phyloP scores from a whole-genome alignment of 2,329 filamentous ascomycete species.

The Lojkania enalia region DNA sequence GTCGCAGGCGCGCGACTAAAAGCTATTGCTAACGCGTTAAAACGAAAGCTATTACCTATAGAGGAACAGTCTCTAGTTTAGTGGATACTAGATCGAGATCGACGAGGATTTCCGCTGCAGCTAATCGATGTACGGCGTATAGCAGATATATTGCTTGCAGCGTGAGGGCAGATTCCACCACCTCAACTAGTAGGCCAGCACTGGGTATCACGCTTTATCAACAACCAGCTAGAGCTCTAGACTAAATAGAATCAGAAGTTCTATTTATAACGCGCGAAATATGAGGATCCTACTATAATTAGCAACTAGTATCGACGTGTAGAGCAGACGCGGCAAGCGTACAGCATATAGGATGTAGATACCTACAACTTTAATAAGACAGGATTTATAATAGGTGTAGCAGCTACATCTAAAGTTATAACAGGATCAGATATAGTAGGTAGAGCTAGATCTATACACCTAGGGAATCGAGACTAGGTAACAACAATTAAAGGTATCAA shows the following conservation, averaged over 20 bases:
- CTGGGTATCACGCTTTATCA: too few relatives aligned
- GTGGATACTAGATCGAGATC: too few relatives aligned
- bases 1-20: conserved; percentile 4
- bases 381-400: too few relatives aligned
- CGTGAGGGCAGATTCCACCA: not conserved
- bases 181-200: not conserved
- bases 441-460: too few relatives aligned
- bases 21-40: not conserved
- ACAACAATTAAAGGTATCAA: conserved; percentile 16
- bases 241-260: not conserved
- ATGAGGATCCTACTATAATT: conserved; percentile 5
- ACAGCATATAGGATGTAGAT: conserved; percentile 11
- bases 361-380: too few relatives aligned
- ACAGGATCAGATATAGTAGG: too few relatives aligned
- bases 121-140: not conserved
- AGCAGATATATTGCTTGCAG: not conserved
- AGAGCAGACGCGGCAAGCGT: conserved; percentile 12
- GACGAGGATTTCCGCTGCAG: not conserved
- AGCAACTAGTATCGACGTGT: conserved; percentile 9
- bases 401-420: too few relatives aligned
- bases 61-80: too few relatives aligned
- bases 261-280: not conserved
- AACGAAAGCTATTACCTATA: too few relatives aligned
- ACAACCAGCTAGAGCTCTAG: not conserved
- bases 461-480: conserved; percentile 11